These are phyloP conservation scores for Penicillium decumbens DNA, from an alignment of 2,329 filamentous ascomycete genomes.

Conservation along the genomic window DNA sequence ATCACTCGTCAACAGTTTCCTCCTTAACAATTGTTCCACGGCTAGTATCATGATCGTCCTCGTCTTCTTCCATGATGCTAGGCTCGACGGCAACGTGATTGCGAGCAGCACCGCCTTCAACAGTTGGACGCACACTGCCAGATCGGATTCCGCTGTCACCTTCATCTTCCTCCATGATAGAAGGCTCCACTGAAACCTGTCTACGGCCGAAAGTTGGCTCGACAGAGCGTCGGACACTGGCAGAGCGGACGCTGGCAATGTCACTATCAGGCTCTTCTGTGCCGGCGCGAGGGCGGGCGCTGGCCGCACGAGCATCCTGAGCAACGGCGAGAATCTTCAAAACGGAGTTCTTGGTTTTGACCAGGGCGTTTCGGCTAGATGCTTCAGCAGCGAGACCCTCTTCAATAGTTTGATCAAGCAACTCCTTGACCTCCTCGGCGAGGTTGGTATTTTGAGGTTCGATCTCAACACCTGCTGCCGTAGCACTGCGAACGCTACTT, in stretches of 20 bases:
- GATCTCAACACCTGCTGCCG: slow-evolving; percentile 49
- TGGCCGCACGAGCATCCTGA: slow-evolving; percentile 41
- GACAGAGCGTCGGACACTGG: slow-evolving; percentile 29
- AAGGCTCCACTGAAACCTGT: slow-evolving; percentile 33
- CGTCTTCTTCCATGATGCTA: slow-evolving; percentile 39
- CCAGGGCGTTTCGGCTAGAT: slow-evolving; percentile 43
- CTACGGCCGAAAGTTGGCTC: slow-evolving; percentile 25
- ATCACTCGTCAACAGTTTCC: slow-evolving; percentile 29
- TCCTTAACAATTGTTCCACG: slow-evolving; percentile 32
- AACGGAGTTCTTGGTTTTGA: slow-evolving; percentile 44
- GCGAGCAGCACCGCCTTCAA: slow-evolving; percentile 22
- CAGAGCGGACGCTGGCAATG: slow-evolving; percentile 29
- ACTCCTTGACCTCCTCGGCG: slow-evolving; percentile 52
- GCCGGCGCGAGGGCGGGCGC: slow-evolving; percentile 30
- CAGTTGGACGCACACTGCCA: slow-evolving; percentile 22
- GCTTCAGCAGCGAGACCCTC: slow-evolving; percentile 42
- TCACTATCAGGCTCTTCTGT: slow-evolving; percentile 32
- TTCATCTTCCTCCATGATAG: slow-evolving; percentile 38
- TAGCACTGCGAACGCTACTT: slow-evolving; percentile 44
- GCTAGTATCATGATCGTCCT: slow-evolving; percentile 31
- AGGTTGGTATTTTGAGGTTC: slow-evolving; percentile 51
- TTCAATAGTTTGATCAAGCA: slow-evolving; percentile 55
- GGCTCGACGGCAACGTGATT: slow-evolving; percentile 30
- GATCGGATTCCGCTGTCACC: slow-evolving; percentile 27
- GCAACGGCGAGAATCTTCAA: slow-evolving; percentile 46